phyloP scores from a whole-genome alignment of 2,329 filamentous ascomycete genomes.

The Amesomyces nigricolor region DNA sequence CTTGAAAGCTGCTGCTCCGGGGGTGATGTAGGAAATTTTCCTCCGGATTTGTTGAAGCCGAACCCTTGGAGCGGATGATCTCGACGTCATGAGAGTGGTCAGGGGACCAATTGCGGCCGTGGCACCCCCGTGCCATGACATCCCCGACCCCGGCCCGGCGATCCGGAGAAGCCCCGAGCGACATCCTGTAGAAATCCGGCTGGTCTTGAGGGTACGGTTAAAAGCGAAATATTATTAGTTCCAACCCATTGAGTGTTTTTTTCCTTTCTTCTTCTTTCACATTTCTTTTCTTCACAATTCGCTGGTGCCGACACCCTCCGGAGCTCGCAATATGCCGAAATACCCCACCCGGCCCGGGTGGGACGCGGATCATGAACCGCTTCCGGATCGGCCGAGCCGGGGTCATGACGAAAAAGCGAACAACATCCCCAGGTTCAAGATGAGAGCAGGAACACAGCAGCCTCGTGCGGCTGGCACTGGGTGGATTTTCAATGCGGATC shows the following conservation, averaged over 20 bases:
- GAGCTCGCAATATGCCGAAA: not conserved
- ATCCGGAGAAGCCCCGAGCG: no score
- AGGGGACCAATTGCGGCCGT: not conserved
- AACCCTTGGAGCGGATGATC: not conserved
- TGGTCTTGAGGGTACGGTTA: no score
- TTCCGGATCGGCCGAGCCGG: conserved; percentile 2
- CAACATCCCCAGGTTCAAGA: no score
- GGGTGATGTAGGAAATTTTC: not conserved
- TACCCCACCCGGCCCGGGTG: not conserved
- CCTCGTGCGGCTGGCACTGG: no score
- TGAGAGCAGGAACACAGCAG: no score
- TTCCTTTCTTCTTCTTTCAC: not conserved
- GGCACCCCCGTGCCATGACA: not conserved
- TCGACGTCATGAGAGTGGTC: conserved; percentile 2
- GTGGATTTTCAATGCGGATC: no score
- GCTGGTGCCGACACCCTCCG: not conserved
- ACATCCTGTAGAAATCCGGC: not conserved
- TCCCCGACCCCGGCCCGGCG: not conserved
- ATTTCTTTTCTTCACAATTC: no score
- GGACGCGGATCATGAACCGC: conserved; percentile 3
- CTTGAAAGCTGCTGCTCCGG: not conserved
- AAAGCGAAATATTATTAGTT: not conserved
- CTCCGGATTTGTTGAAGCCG: not conserved
- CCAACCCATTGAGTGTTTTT: not conserved
- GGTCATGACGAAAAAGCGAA: conserved; percentile 7